Percentiles rank a stretch among this genome's conserved stretches.
Conservation (phyloP, 345 rosid genomes). For the Aurinia saxatilis region DNA sequence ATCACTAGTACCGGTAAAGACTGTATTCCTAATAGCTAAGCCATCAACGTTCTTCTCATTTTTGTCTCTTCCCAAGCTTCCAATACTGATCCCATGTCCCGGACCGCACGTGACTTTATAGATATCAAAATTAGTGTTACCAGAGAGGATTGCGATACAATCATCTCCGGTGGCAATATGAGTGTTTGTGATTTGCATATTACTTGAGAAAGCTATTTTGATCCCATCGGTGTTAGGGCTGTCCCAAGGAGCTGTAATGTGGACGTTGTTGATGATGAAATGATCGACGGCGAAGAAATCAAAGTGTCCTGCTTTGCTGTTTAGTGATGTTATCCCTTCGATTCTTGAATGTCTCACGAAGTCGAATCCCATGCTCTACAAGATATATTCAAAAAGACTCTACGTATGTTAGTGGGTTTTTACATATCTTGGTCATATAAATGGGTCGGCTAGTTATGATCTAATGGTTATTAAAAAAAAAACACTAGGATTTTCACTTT, state of each 20-base stretch:
- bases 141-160: conserved; percentile 47
- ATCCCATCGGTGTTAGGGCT: conserved; percentile 37
- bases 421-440: too few species aligned
- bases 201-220: conserved; percentile 46
- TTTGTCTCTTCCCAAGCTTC: conserved; percentile 4
- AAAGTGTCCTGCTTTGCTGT: conserved; percentile 21
- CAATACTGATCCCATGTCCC: conserved; percentile 58
- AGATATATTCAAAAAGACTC: too few species aligned
- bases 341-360: neutral
- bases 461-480: too few species aligned
- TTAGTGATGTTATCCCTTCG: conserved; percentile 9
- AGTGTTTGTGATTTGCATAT: conserved; percentile 32
- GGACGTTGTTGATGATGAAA: neutral
- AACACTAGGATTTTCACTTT: too few species aligned
- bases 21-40: neutral
- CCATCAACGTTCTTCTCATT: neutral
- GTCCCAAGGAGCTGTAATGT: conserved; percentile 1
- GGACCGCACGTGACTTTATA: conserved; percentile 53
- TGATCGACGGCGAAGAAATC: neutral
- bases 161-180: conserved; percentile 53
- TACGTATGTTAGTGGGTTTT: too few species aligned
- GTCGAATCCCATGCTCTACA: conserved; percentile 15
- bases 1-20: neutral
- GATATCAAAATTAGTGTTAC: conserved; percentile 34
- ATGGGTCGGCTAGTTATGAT: too few species aligned